Base-by-base conservation (phyloP, 345 rosid species). In the Citrus trifoliata region DNA sequence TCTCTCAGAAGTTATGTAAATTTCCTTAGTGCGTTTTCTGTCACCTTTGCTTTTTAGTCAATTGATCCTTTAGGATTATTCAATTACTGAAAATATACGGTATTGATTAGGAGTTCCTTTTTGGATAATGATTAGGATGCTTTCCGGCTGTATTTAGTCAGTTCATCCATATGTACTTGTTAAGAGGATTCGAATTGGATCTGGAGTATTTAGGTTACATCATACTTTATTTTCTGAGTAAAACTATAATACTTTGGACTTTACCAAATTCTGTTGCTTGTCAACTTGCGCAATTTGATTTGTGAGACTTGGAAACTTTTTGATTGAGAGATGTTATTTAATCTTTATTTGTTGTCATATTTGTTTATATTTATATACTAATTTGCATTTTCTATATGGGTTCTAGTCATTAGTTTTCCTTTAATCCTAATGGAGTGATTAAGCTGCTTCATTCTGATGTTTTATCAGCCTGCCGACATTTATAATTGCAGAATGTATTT, bases 401-500 rank as follows among this genome's bases (percentile, higher is more conserved):
- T 37, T 38, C 27, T 76, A 53, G 51, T 46, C 51, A 46, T 46
- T 60, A 79, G 22, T 40, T 80, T 27, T 84, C 68, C 30, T 70
- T 78, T 76, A 66, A 64, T 82, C 24, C 35, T 73, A 70, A 73
- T 67, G 80, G 75, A 61, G 70, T 78, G 70, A 78, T 74, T 68
- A 62, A 84, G 33, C 64, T 79, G 77, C 81, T 85, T 85, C 61
- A 79, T 85, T 88, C 93, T 91, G 82, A 89, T 86, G 77, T 85
- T 80, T 85, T 84, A 88, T 90, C 98, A 94, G 99, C 90, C 84
- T 91, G 93, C 97, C 97, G 76, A 94, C 99, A 82, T 96, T 93
- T 88, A 92, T 94, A 81, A 92, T 93, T 89, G 98, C 99, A 93
- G 99, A 96, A 87, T 93, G 99, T 78, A 95, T 96, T 83, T 87